These are phyloP conservation scores for Microdochium bolleyi DNA, from an alignment of 2,329 filamentous ascomycete species.

Conservation along the genomic window DNA sequence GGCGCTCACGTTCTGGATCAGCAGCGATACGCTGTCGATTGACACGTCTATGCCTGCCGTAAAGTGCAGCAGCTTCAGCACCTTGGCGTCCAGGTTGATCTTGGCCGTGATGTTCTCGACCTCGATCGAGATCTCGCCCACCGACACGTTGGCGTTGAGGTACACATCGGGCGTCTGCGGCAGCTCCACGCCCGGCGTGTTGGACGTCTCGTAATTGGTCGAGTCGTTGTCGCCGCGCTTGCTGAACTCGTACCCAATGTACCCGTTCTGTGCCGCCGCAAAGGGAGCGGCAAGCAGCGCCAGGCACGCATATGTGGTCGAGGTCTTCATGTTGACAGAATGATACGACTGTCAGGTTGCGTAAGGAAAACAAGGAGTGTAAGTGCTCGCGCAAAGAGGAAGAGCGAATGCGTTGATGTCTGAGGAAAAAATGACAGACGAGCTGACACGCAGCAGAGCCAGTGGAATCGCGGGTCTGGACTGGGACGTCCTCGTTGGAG, in stretches of 20 bases:
- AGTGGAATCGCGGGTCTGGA: not conserved
- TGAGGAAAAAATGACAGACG: not conserved
- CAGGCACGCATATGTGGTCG: conserved; percentile 4
- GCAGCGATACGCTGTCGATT: conserved; percentile 46
- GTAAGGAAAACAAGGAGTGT: not conserved
- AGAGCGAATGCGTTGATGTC: not conserved
- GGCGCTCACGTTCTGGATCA: conserved; percentile 50
- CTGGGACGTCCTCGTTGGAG: not conserved
- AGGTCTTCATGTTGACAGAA: not conserved
- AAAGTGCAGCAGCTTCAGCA: conserved; percentile 50
- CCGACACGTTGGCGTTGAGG: conserved; percentile 49
- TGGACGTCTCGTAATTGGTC: conserved; percentile 43
- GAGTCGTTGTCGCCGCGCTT: conserved; percentile 41
- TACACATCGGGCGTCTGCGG: conserved; percentile 47
- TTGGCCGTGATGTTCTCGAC: conserved; percentile 54
- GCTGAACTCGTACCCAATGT: conserved; percentile 46
- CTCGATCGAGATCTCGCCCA: conserved; percentile 49
- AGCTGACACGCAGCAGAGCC: not conserved
- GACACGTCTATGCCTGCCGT: conserved; percentile 52
- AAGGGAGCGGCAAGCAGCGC: conserved; percentile 14
- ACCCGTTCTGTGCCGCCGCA: conserved; percentile 28
- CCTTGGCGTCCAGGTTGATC: conserved; percentile 51
- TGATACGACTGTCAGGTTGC: not conserved
- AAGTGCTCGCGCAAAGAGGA: not conserved
- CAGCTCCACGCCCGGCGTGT: conserved; percentile 36